Conservation (phyloP, 2,329 filamentous ascomycete species). For the Gnomoniopsis sp. region DNA sequence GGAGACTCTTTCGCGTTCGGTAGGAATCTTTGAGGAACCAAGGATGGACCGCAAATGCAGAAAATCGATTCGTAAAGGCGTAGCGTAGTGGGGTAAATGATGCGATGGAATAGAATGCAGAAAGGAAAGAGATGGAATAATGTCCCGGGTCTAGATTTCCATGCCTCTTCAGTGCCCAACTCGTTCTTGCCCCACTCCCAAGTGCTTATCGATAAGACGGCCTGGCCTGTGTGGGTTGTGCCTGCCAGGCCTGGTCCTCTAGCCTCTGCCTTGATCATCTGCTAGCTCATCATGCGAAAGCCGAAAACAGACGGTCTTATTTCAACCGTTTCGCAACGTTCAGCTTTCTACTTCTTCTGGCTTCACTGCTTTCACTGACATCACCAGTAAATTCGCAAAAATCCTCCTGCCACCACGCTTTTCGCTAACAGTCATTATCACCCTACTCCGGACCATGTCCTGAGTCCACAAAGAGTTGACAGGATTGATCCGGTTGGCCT, state of each 20-base stretch:
- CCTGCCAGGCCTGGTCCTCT: neutral
- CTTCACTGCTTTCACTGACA: neutral
- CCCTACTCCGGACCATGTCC: slow-evolving; percentile 19
- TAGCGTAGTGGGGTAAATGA: neutral
- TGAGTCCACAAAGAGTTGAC: slow-evolving; percentile 23
- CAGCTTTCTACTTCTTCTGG: neutral
- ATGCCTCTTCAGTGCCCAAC: neutral
- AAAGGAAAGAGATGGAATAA: neutral
- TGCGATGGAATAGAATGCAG: neutral
- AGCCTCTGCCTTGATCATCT: neutral
- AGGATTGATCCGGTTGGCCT: slow-evolving; percentile 29
- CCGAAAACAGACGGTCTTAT: neutral
- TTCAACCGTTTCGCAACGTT: neutral
- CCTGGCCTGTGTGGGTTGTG: neutral
- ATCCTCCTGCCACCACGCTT: no score
- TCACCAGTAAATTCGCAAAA: neutral
- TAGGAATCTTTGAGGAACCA: neutral
- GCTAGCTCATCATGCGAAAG: neutral
- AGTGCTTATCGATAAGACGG: slow-evolving; percentile 3
- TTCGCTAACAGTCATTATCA: neutral
- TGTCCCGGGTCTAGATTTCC: neutral
- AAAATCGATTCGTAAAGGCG: neutral
- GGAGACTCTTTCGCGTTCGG: neutral
- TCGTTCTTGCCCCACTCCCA: neutral
- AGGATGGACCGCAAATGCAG: neutral